Evolutionary conservation across 2,329 filamentous ascomycete genomes (phyloP).

Genomic region (Elsinoe fawcettii): DNA sequence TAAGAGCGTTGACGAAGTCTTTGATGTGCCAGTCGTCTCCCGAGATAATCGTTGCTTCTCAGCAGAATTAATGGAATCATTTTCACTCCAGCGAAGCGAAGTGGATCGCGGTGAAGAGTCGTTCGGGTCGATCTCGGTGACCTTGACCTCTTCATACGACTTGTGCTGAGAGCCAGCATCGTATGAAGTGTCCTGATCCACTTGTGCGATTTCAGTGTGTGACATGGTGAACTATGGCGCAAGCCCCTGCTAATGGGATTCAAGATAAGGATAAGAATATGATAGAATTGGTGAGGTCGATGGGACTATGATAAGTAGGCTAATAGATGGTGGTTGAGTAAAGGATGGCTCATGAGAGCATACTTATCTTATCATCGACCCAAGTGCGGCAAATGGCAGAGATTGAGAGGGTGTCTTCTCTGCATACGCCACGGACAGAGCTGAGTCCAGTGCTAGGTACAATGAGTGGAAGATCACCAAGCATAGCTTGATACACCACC

Average conservation of each 20-base stretch:
- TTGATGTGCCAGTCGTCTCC: background rate
- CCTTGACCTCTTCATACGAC: background rate
- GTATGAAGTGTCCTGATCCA: background rate
- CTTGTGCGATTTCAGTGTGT: background rate
- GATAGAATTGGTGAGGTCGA: too few relatives aligned
- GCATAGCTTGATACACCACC: background rate
- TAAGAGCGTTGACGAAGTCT: background rate
- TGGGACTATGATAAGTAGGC: too few relatives aligned
- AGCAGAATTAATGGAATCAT: background rate
- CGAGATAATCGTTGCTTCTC: constrained; percentile 2
- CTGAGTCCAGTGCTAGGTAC: background rate
- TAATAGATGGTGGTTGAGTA: too few relatives aligned
- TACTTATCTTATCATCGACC: background rate
- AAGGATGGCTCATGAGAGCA: background rate
- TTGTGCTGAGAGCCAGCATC: background rate
- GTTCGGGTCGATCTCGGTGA: background rate
- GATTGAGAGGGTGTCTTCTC: background rate
- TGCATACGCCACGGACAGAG: background rate
- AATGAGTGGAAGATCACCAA: background rate
- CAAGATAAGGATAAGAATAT: background rate
- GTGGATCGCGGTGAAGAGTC: background rate
- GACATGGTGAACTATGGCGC: background rate
- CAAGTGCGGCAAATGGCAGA: background rate
- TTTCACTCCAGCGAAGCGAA: background rate
- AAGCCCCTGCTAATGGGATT: background rate